Evolutionary conservation across 352 stramenopile genomes (phyloP), one percentile per base, ranked within the genome.

Genomic region (Phytophthora brassicae): DNA sequence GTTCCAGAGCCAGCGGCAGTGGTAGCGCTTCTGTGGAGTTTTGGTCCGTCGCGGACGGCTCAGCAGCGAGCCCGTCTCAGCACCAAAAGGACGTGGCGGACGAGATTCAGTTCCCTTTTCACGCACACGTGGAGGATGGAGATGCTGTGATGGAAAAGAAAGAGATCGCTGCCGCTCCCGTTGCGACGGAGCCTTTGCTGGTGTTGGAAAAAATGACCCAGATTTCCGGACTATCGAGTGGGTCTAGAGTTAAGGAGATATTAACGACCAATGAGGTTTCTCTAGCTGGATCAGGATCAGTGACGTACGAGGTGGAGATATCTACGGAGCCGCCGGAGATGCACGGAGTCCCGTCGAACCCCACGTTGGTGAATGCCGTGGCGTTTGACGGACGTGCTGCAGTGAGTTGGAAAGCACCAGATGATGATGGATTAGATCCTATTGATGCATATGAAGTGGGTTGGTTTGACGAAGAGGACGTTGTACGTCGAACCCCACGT

Each of bases 361-460:
- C 82, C 33, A 89, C 74, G 7, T 56, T 85, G 22, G 80, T 89
- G 22, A 78, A 54, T 2, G 82, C 80, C 3, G 69, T 79, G 3
- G 80, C 76, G 0, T 76, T 70, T 19, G 82, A 91, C 43, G 64
- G 77, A 11, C 60, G 68, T n/a, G 82, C 79, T 17, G 64, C 81
- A 56, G 82, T 91, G 26, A 75, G 68, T 16, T 91, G 82, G 82
- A 74, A 84, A 24, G 54, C 74, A 0, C 78, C 82, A 5, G 79
- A 88, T 16, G 80, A 91, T 48, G 82, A 91, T 44, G 82, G 82
- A 2, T 69, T 67, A 7, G 80, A 91, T 52, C 50, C 67, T 24
- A 86, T 91, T 56, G 57, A 69, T 9, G 66, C 72, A 45, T 89
- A 91, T 50, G 80, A 88, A 55, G 66, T 91, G 35, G 74, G 72